Evolutionary conservation across 176 grass and related monocot species (phyloP), one percentile per base, ranked within the genome.

Genomic region (Bolboschoenus planiculmis): DNA sequence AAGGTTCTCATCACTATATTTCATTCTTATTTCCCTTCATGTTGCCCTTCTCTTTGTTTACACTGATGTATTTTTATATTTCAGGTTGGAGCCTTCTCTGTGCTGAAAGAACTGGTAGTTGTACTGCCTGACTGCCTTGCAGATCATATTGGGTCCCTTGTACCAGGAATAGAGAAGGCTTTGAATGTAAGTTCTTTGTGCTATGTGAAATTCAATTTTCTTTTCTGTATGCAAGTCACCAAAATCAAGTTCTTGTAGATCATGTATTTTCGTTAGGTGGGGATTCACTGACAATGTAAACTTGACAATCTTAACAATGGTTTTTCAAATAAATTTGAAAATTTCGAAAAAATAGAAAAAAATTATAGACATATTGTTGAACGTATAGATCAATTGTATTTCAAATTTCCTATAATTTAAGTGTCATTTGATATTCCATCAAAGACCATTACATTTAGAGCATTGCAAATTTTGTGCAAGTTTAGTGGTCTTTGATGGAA

Each of bases 151-250:
- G 91, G 96, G 0, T 95, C 89, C 43, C 89, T 99, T 88, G 91
- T 99, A 85, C 89, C 96, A 86, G 93, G 96, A 55, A 99, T 99
- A 83, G 96, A 99, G 86, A 99, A 93, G 89, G 92, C 96, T 86
- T 91, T 99, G 86, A 95, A 90, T 90, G 96, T 99, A 83, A 95
- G 91, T 86, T 66, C 56, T 34, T 71, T 83, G 18, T 65, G 70
- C 46, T 55, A 75, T 43, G 7, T 50, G 21, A 61, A 70, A 64
- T 20, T 62, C 11, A 47, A 62, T 9, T 44, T n/a, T 40, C n/a
- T 26, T 81, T 59, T 64, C 40, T 37, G 10, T 81, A 43, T 10
- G 3, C 23, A 0, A 48, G 4, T 48, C 13, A 14, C 1, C 29
- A 53, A 33, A 77, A 51, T 33, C 10, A 26, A 36, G 30, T 56